Evolutionary conservation across 208 protist species (phyloP), one percentile per base, ranked within the genome.

Genomic region (Porcisia hertigi): DNA sequence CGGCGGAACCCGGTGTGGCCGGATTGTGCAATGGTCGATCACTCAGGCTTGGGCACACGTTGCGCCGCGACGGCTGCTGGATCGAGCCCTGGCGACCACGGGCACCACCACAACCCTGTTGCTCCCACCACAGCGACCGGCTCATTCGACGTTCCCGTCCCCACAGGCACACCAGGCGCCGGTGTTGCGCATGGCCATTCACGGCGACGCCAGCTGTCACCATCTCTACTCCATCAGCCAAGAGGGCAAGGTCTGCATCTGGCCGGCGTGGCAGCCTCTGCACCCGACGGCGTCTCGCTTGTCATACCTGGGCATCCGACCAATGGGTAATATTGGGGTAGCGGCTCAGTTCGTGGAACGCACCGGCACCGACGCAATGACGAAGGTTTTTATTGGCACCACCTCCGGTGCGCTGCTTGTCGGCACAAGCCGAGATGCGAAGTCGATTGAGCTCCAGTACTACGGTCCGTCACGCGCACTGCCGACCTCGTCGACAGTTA

Each of bases 241-340:
- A 62, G 89, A 96, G 36, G 92, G 89, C 3, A 79, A 84, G 34
- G 86, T 96, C 25, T 91, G 87, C 75, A 89, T 86, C 69, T 96
- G 89, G 92, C 23, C 76, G 11, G 75, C 79, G 39, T 79, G 73
- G 71, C 76, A 87, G 71, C 75, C 87, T 23, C 70, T 77, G 14
- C 67, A 85, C 59, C 86, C 86, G 11, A 74, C 73, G n/a, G 81
- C 86, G 60, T 82, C 84, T 53, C 86, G 83, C 63, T 79, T 76
- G 63, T 80, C 80, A 16, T 84, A 85, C 76, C 57, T 88, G 5
- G 76, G 80, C n/a, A 88, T 82, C 60, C 76, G 76, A n/a, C 64
- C 80, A 3, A 83, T 90, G 77, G 88, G 88, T 52, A 82, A 71
- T 66, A 78, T 84, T 45, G 84, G 73, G 69, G 87, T 80, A 43